Conservation (phyloP, 2,329 filamentous ascomycete species). For the Fusarium kyushuense region DNA sequence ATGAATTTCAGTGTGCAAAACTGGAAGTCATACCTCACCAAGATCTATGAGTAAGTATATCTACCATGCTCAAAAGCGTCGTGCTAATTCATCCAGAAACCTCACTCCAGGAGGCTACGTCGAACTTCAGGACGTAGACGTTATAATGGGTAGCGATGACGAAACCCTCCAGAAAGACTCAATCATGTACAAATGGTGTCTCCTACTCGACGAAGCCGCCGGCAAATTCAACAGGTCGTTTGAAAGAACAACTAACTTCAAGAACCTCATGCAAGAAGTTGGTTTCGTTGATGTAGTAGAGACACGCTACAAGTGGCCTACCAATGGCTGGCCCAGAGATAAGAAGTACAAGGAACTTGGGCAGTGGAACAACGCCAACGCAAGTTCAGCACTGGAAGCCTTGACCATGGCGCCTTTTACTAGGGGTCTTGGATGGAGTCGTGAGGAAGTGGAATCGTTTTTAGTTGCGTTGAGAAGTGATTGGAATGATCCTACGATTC, state of each 20-base stretch:
- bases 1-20: slow-evolving; percentile 33
- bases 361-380: slow-evolving; percentile 44
- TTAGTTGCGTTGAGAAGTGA: slow-evolving; percentile 24
- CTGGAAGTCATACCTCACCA: slow-evolving; percentile 15
- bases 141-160: slow-evolving; percentile 33
- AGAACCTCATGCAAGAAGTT: slow-evolving; percentile 56
- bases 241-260: slow-evolving; percentile 38
- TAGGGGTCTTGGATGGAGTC: slow-evolving; percentile 35
- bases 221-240: slow-evolving; percentile 48
- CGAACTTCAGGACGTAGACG: slow-evolving; percentile 39
- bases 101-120: slow-evolving; percentile 35
- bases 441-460: slow-evolving; percentile 32
- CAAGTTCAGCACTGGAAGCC: slow-evolving; percentile 45
- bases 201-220: slow-evolving; percentile 47
- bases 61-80: fast-evolving
- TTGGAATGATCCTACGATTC: slow-evolving; percentile 32
- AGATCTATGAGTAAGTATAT: slow-evolving; percentile 8
- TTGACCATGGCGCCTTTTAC: slow-evolving; percentile 50
- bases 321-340: slow-evolving; percentile 63
- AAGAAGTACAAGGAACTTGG: slow-evolving; percentile 64
- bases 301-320: slow-evolving; percentile 60
- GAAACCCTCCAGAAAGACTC: slow-evolving; percentile 34
- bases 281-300: slow-evolving; percentile 65
- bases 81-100: slow-evolving; percentile 9
- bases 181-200: slow-evolving; percentile 42